A percentile compares a stretch with the other conserved stretches of the same genome.
phyloP scores from a whole-genome alignment of 768 basidiomycete species.

The Agrocybe chaxingu region DNA sequence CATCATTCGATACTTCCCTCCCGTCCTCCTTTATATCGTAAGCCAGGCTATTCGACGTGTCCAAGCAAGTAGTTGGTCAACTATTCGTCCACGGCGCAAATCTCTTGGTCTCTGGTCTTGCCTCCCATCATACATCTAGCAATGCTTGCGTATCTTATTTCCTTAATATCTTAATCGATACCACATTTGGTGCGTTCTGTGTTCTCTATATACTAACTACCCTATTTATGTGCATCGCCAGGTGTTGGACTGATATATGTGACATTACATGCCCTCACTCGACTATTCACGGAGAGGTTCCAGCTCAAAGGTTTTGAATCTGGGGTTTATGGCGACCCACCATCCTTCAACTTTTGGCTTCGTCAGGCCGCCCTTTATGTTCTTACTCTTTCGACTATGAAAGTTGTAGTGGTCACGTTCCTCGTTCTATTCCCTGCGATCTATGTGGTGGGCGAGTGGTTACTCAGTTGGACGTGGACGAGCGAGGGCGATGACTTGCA shows the following conservation, averaged over 20 bases:
- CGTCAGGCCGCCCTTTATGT: constrained; percentile 84
- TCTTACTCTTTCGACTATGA: constrained; percentile 80
- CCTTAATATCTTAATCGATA: constrained; percentile 89
- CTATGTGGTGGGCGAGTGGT: constrained; percentile 78
- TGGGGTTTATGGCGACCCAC: constrained; percentile 87
- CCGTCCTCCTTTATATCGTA: constrained; percentile 1
- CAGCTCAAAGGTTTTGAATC: constrained; percentile 76
- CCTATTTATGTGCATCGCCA: constrained; percentile 22
- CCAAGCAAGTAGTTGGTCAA: constrained; percentile 87
- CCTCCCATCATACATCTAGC: constrained; percentile 62
- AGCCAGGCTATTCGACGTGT: constrained; percentile 84
- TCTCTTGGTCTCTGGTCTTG: constrained; percentile 73
- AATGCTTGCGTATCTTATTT: constrained; percentile 95
- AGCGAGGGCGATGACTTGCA: constrained; percentile 62
- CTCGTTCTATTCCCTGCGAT: constrained; percentile 71
- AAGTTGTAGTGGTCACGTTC: constrained; percentile 78
- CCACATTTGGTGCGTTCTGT: constrained; percentile 69
- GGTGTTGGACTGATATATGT: constrained; percentile 84
- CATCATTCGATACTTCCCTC: constrained; percentile 2
- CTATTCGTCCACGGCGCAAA: constrained; percentile 79
- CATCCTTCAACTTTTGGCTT: constrained; percentile 66
- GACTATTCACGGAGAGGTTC: constrained; percentile 60
- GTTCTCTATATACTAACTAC: not conserved
- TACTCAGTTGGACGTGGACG: constrained; percentile 74
- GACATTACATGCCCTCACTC: constrained; percentile 60